Evolutionary conservation across 140 eudicot genomes (phyloP).

Genomic region (Ambrosia hybrid): DNA sequence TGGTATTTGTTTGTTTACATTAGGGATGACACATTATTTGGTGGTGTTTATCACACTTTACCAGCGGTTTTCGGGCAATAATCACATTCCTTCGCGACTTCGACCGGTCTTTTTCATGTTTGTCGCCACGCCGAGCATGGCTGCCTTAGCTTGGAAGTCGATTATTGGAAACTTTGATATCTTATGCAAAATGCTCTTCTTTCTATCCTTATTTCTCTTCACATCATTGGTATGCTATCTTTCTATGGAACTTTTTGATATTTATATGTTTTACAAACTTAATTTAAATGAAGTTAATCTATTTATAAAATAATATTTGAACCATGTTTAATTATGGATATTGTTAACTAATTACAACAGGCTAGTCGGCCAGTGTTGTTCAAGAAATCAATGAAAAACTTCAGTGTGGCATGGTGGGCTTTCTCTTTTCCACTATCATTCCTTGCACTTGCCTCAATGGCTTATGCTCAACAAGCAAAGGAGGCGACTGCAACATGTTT

Average conservation of each 20-base stretch:
- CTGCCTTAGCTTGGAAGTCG: slow-evolving; percentile 75
- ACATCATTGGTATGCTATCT: slow-evolving; percentile 58
- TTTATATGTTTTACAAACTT: no score
- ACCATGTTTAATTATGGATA: background rate
- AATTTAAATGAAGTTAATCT: no score
- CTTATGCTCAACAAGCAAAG: slow-evolving; percentile 51
- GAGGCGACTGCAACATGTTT: slow-evolving; percentile 39
- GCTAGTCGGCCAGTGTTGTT: slow-evolving; percentile 60
- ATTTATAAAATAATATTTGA: no score
- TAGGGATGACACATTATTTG: slow-evolving; percentile 72
- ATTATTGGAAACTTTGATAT: slow-evolving; percentile 53
- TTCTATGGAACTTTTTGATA: no score
- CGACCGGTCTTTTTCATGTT: slow-evolving; percentile 72
- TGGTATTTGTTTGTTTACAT: slow-evolving; percentile 62
- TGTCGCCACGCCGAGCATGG: slow-evolving; percentile 82
- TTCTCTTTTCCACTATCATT: slow-evolving; percentile 71
- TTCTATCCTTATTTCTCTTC: slow-evolving; percentile 74
- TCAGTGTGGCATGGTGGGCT: slow-evolving; percentile 87
- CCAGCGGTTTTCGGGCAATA: slow-evolving; percentile 59
- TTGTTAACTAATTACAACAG: slow-evolving; percentile 25
- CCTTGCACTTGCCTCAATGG: slow-evolving; percentile 65
- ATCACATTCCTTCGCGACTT: slow-evolving; percentile 58
- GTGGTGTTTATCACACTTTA: slow-evolving; percentile 78
- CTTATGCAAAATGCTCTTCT: slow-evolving; percentile 66
- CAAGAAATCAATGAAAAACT: slow-evolving; percentile 71